Evolutionary conservation across 805 yeast genomes (phyloP), one percentile per base, ranked within the genome.

Genomic region (Metschnikowia corniflorae): DNA sequence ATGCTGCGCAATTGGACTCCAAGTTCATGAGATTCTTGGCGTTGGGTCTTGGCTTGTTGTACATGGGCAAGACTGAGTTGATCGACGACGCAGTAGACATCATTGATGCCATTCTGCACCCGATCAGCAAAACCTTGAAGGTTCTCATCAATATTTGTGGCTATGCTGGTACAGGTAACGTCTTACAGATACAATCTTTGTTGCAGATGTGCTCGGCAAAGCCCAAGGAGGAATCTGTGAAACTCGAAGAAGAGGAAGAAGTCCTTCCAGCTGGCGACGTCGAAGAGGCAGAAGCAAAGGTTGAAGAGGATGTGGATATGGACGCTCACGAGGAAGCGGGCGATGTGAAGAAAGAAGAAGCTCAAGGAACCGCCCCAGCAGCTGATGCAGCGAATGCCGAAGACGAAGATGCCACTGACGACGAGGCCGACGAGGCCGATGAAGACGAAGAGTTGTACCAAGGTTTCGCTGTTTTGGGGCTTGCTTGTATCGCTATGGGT

Each of bases 91-190:
- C 88, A 15, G 68, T 91, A 44, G 97, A 91, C 58, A 86, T 97
- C 0, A 80, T 93, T 44, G 85, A 82, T 58, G 97, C 97, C 12
- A 84, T 93, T 54, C 96, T 88, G 49, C 97, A 91, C 57, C 97
- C 97, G 26, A 82, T 93, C 55, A 80, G 93, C 18, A 81, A 85
- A 50, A 84, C 94, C 30, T 77, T 89, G 56, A 93, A 86, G 61
- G 93, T 88, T 12, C 71, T 93, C 54, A 88, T 94, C 22, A 87
- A 83, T 44, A 83, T 89, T 35, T 86, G 97, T 67, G 95, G 97
- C 4, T 89, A 84, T 65, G 94, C 96, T 8, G 98, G 97, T 45
- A 87, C 97, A 26, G 98, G 98, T 50, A 93, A 93, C 58, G 98
- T 93, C 21, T 74, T 93, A 44, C 93, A 89, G 67, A 85, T 93